Evolutionary conservation across 2,329 filamentous ascomycete species (phyloP), one percentile per base, ranked within the genome.

Genomic region (Ceratocystis diversiconidia): DNA sequence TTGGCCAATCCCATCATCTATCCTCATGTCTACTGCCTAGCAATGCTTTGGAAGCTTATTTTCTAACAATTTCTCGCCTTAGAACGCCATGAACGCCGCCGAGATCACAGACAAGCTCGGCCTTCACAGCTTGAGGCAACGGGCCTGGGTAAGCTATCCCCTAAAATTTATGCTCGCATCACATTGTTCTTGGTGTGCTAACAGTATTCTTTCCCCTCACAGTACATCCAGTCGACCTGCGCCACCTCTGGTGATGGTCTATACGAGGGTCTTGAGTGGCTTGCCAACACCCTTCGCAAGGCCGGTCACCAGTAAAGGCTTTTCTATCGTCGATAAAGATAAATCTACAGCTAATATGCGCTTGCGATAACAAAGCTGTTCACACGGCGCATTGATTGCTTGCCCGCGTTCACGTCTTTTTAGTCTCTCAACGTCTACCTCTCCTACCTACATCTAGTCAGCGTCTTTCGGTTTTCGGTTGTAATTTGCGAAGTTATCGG

Each of bases 101-200:
- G 94, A 99, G 83, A 97, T 99, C 79, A 99, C 94, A 79, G 92
- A 99, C 82, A 96, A 97, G 87, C 90, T 99, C 79, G 94, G 94
- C 76, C 91, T 99, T 74, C 92, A 97, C 87, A 95, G 90, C 82
- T 84, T 99, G 85, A 90, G 91, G 85, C 90, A 96, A 83, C 92
- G 94, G 78, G 89, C 90, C 74, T 99, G 94, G 94, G 94, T 99
- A 92, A 77, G 91, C 81, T 70, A 41, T 12, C 15, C 15, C 44
- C n/a, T 1, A 5, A 43, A 10, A 10, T 36, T 7, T 57, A 68
- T 50, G 30, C 65, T 63, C 43, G 2, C 5, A 8, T 25, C 28
- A 5, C 15, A 4, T 17, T 30, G 5, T 22, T 44, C 30, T 15
- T 32, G 28, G 5, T 50, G 67, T 70, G 66, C 70, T 73, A 69